These are phyloP conservation scores for Lactifluus hygrophoroides DNA, from an alignment of 768 basidiomycete species.

Conservation along the genomic window DNA sequence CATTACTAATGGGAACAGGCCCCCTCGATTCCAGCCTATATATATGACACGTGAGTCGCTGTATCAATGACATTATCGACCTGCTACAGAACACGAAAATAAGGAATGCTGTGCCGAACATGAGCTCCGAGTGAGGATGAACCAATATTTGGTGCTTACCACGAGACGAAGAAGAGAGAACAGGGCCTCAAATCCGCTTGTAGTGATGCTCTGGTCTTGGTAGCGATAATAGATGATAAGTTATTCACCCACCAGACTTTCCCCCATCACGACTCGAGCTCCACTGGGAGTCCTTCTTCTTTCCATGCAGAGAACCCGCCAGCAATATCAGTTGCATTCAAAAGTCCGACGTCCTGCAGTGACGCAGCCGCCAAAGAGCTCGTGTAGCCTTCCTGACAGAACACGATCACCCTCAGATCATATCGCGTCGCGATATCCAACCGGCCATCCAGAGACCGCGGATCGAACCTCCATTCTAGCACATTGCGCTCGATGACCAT, in stretches of 20 bases:
- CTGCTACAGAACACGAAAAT: background rate
- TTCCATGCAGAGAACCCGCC: conserved; percentile 72
- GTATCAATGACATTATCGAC: background rate
- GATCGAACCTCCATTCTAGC: conserved; percentile 77
- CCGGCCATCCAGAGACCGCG: conserved; percentile 42
- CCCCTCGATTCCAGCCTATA: background rate
- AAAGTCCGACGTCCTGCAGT: conserved; percentile 58
- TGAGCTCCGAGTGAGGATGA: background rate
- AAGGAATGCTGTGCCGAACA: conserved; percentile 24
- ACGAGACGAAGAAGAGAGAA: conserved; percentile 23
- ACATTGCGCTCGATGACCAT: conserved; percentile 67
- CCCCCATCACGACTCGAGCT: conserved; percentile 7
- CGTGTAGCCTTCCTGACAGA: conserved; percentile 67
- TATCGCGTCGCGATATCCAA: conserved; percentile 65
- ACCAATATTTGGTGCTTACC: background rate
- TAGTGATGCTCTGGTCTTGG: background rate
- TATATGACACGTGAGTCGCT: background rate
- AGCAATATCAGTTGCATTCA: conserved; percentile 70
- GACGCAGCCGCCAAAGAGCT: conserved; percentile 65
- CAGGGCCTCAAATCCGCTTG: no score
- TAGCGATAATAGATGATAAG: background rate
- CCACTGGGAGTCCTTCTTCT: conserved; percentile 49
- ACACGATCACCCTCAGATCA: conserved; percentile 63
- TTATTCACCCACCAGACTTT: background rate
- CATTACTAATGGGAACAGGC: background rate